Evolutionary conservation across 768 basidiomycete species (phyloP).

Genomic region (Collybia sordida): DNA sequence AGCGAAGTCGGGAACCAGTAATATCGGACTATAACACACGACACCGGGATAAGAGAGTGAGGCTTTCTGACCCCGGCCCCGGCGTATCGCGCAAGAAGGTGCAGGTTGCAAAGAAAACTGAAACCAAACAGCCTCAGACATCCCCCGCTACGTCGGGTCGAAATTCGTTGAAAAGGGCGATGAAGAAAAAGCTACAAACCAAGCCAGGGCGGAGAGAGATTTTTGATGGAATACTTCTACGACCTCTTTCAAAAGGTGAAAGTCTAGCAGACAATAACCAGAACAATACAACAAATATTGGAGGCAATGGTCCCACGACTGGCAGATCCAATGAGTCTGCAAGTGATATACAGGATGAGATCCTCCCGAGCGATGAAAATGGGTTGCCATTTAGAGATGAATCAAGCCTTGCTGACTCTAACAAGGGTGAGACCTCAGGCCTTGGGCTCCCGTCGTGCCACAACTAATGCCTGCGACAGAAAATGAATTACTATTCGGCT

Average conservation of each 20-base stretch:
- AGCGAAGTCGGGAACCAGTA: conserved; percentile 6
- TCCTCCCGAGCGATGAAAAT: conserved; percentile 6
- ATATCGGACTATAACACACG: conserved; percentile 20
- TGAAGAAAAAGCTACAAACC: background rate
- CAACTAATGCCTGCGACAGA: background rate
- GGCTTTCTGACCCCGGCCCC: conserved; percentile 13
- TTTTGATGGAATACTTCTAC: conserved; percentile 15
- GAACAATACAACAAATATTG: too few species aligned
- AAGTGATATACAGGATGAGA: background rate
- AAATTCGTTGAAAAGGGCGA: too few species aligned
- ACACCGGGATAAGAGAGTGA: conserved; percentile 12
- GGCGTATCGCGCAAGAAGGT: background rate
- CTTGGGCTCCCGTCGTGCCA: too few species aligned
- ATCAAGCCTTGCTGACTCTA: conserved; percentile 18
- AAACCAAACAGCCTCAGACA: background rate
- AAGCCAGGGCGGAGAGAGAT: conserved; percentile 7
- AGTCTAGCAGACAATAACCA: too few species aligned
- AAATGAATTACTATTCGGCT: background rate
- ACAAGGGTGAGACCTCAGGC: conserved; percentile 13
- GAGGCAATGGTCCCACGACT: too few species aligned
- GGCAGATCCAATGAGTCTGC: too few species aligned
- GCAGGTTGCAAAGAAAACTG: background rate
- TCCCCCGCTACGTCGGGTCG: too few species aligned
- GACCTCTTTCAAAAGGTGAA: background rate
- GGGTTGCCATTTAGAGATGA: conserved; percentile 3